Evolutionary conservation across 2,329 filamentous ascomycete genomes (phyloP), one percentile per base, ranked within the genome.

Genomic region (Neophaeococcomyces aloes): DNA sequence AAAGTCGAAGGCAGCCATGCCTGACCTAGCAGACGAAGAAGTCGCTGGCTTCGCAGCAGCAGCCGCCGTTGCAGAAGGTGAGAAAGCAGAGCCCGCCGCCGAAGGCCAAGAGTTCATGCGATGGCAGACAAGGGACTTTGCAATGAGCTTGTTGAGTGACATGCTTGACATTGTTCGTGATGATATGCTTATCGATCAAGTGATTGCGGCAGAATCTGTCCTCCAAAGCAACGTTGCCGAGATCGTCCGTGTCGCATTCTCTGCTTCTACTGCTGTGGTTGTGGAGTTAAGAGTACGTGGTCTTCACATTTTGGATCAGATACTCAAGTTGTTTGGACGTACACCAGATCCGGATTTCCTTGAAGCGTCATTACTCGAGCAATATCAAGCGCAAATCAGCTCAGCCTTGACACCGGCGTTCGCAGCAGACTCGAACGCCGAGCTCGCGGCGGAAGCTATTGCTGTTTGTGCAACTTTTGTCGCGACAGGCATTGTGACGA

Each of bases 401-500:
- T 96, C 91, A 14, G 91, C 91, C 1, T 71, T 98, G 48, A 98
- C 93, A 0, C 91, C 91, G 3, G 93, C 91, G 0, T 98, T 98
- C 65, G 88, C 91, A 1, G 82, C 81, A 3, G 91, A 98, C 61
- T 98, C 91, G 0, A 95, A 89, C 1, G 88, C 93, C 0, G 91
- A 98, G 61, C 71, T 98, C 13, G 93, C 91, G 6, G 88, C 91
- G 0, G 89, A 95, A 59, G 91, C 93, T 13, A 86, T 98, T 51
- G 94, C 94, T 56, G 91, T 98, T 5, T 98, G 91, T 57, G 91
- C 89, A n/a, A 87, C 85, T 1, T 98, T 98, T 64, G 93, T 98
- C 57, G 84, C 89, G 0, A 95, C 89, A 0, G 91, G 91, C 11
- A 96, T 98, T 44, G 91, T 98, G 7, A 95, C 87, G 0, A 91